A percentile compares a stretch with the other conserved stretches of the same genome.
Evolutionary conservation across 2,329 filamentous ascomycete genomes (phyloP).

Genomic region (Plectosphaerella cucumerina): DNA sequence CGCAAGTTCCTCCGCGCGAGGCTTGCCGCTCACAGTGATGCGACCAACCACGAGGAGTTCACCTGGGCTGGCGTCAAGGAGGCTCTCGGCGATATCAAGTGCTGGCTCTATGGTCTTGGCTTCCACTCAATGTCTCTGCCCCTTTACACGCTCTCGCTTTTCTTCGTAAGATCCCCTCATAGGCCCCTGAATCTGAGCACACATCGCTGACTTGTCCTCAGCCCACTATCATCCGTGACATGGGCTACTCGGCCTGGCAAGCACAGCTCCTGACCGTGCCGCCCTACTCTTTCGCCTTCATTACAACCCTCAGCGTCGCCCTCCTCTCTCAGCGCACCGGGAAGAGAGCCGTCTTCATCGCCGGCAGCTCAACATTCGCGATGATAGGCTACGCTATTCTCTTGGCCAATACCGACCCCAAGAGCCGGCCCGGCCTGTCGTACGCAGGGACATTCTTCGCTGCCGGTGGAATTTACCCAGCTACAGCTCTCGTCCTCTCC

Average conservation of each 20-base stretch:
- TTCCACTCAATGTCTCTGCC: conserved; percentile 71
- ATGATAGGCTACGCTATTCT: conserved; percentile 61
- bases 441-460: conserved; percentile 61
- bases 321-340: conserved; percentile 54
- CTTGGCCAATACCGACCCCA: conserved; percentile 43
- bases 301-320: conserved; percentile 55
- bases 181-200: neutral
- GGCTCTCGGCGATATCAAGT: conserved; percentile 64
- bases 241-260: conserved; percentile 48
- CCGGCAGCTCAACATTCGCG: conserved; percentile 50
- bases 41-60: conserved; percentile 64
- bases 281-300: conserved; percentile 59
- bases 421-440: conserved; percentile 47
- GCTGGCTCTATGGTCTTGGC: conserved; percentile 67
- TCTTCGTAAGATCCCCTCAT: conserved; percentile 38
- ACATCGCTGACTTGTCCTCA: conserved; percentile 3
- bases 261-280: conserved; percentile 60
- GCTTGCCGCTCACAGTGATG: conserved; percentile 64
- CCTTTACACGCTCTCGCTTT: conserved; percentile 52
- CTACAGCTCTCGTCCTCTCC: conserved; percentile 57
- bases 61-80: conserved; percentile 61
- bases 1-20: conserved; percentile 56
- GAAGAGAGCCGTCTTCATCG: conserved; percentile 60
- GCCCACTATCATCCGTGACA: conserved; percentile 49
- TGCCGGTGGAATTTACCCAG: conserved; percentile 64